Base-by-base conservation (phyloP, 75 land plant species). In the Cupressus sempervirens region DNA sequence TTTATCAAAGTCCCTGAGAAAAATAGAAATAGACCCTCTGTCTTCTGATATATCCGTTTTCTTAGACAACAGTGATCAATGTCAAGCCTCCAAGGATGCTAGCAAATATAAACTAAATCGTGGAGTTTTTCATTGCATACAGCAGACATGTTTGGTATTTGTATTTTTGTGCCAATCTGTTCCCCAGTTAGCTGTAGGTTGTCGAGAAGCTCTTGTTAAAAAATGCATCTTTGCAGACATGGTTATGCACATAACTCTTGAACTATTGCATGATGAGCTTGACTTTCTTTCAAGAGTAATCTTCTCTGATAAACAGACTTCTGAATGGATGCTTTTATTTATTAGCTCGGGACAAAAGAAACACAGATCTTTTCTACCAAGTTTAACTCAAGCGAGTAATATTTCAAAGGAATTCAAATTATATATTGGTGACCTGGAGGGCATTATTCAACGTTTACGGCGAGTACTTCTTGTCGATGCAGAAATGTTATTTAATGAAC, bases 221-320 rank as follows among this genome's bases (percentile, higher is more conserved):
- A 83, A 58, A 15, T 36, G 88, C 23, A 81, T 85, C 23, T 87
- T 90, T 76, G 86, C 73, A 11, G 91, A 87, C 56, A 76, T 91
- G 88, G 91, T 84, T 58, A 36, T 91, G 70, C 86, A 85, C n/a
- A 81, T 89, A 46, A 91, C 92, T 41, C 52, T 84, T 32, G 91
- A 89, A 77, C 56, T 89, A 34, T 15, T 91, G 35, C 91, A 89
- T 38, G 92, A 91, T 74, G 92, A 89, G 62, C 83, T 91, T 45
- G 86, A 91, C 18, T 91, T 91, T 74, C 46, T 89, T 48, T 91
- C 92, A 50, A 84, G 84, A 50, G 34, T 85, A 52, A 73, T 91
- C 16, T 89, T 91, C 72, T 89, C 88, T 40, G 76, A 58, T 50
- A 82, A 89, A 58, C 81, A 79, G 34, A 86, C 86, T 16, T 91